These are phyloP conservation scores for Exophiala calicioides DNA, from an alignment of 2,329 filamentous ascomycete genomes.

Conservation along the genomic window DNA sequence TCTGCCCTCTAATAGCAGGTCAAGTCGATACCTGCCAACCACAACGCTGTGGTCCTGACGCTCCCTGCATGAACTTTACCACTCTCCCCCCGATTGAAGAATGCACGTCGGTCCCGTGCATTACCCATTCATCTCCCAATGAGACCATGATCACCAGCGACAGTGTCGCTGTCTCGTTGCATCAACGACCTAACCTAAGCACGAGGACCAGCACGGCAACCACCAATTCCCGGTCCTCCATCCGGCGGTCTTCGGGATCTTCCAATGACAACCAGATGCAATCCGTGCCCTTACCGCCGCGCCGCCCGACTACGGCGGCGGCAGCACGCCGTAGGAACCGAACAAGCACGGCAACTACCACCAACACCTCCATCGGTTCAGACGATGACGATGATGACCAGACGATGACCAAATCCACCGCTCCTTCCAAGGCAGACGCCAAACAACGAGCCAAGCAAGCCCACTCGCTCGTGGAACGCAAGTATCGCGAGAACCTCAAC, in stretches of 20 bases:
- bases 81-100: conserved; percentile 32
- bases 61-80: conserved; percentile 31
- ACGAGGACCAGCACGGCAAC: conserved; percentile 15
- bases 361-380: conserved; percentile 9
- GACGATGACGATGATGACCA: conserved; percentile 18
- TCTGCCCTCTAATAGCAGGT: conserved; percentile 30
- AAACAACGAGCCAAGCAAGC: conserved; percentile 31
- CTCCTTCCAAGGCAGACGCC: conserved; percentile 26
- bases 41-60: conserved; percentile 28
- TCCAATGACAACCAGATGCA: conserved; percentile 15
- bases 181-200: conserved; percentile 19
- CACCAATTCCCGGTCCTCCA: background rate
- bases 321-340: conserved; percentile 12
- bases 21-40: conserved; percentile 30
- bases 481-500: conserved; percentile 33
- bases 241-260: conserved; percentile 16
- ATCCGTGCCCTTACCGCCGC: conserved; percentile 20
- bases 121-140: conserved; percentile 20
- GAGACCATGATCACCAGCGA: conserved; percentile 27
- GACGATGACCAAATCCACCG: conserved; percentile 14
- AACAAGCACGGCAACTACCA: conserved; percentile 4
- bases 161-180: conserved; percentile 23
- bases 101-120: conserved; percentile 29
- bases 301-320: conserved; percentile 6
- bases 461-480: conserved; percentile 31